phyloP scores from a whole-genome alignment of 805 yeast species.

The Jamesozyma gamospora region DNA sequence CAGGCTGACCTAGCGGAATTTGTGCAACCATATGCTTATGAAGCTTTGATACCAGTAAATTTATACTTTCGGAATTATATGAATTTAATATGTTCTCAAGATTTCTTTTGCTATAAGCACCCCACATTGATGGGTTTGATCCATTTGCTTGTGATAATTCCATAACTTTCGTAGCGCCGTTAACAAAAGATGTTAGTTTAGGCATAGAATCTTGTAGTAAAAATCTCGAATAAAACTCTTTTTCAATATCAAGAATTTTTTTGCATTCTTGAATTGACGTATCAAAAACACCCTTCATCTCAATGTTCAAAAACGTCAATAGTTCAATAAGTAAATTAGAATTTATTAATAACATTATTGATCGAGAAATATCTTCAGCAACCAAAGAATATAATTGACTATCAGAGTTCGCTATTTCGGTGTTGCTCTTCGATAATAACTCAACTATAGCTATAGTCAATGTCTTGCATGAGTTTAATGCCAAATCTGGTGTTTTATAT shows the following conservation, averaged over 20 bases:
- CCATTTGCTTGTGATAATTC: constrained; percentile 30
- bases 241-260: constrained; percentile 23
- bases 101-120: constrained; percentile 51
- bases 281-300: constrained; percentile 14
- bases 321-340: constrained; percentile 42
- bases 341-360: constrained; percentile 43
- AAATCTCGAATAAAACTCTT: constrained; percentile 37
- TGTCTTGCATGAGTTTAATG: constrained; percentile 1
- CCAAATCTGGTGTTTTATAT: constrained; percentile 3
- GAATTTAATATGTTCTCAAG: constrained; percentile 47
- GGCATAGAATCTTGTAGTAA: constrained; percentile 51
- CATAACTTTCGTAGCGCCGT: constrained; percentile 46
- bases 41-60: constrained; percentile 43
- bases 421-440: constrained; percentile 1
- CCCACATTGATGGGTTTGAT: constrained; percentile 46
- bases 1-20: constrained; percentile 28
- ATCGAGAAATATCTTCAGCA: constrained; percentile 27
- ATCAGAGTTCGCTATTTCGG: not conserved
- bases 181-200: constrained; percentile 54
- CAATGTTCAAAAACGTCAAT: constrained; percentile 19
- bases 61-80: constrained; percentile 51
- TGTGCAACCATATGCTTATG: constrained; percentile 49
- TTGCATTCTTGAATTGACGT: constrained; percentile 16
- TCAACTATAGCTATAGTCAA: constrained; percentile 4
- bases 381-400: constrained; percentile 1